Base-by-base conservation (phyloP, 2,329 filamentous ascomycete species). In the Scedosporium apiospermum region DNA sequence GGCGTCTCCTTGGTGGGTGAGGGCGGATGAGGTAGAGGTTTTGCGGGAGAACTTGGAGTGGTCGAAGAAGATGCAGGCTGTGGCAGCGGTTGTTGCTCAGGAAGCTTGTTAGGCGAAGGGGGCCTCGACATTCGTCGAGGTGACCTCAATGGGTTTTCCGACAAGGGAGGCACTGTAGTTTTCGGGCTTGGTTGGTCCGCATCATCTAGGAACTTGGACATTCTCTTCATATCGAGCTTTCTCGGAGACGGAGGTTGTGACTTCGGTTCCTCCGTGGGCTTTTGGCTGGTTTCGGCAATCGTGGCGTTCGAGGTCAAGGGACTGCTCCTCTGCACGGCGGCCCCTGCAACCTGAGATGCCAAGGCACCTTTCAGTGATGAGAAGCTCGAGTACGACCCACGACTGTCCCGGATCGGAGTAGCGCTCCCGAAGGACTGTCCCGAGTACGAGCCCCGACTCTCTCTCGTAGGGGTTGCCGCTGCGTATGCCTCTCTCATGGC, bases 191-290 rank as follows among this genome's bases (percentile, higher is more conserved):
- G 55, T 46, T 71, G 69, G n/a, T 64, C 68, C 23, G 74, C 67
- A 51, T 81, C 78, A 63, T 82, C 81, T 14, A 85, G 66, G 66
- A 88, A 87, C 62, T 73, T 78, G 1, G 84, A 87, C 72, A 86
- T 80, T 62, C 83, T 77, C 70, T 83, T 87, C 70, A 80, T 71
- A 66, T 86, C 79, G 21, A 87, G 73, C 67, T 87, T 85, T 63
- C 76, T 79, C 1, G 86, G 84, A 16, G 84, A 85, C 3, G 78
- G 70, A 3, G 82, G 75, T 64, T 65, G 67, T 1, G 69, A 30
- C 51, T 44, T 18, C 12, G 42, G 12, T 26, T 61, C 59, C 49
- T 66, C 65, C 57, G 5, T 30, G 12, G 61, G 61, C 30, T 58
- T 41, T 10, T 62, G 38, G 9, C 21, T 38, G 10, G 51, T 26